Base-by-base conservation (phyloP, 352 stramenopile species). In the Pythium sukuiense region DNA sequence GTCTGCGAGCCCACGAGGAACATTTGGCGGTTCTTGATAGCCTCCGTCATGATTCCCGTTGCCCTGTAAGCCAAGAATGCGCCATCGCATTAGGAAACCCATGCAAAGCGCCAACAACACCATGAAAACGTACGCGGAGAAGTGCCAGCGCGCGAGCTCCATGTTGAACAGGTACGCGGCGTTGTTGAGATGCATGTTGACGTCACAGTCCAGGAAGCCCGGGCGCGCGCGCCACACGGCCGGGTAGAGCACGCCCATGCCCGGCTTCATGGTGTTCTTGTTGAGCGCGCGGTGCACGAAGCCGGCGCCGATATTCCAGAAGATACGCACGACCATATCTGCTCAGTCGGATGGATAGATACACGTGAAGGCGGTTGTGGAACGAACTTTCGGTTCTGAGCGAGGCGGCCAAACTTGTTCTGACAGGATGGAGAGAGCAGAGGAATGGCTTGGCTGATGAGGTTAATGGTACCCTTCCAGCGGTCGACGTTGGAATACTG, bases 171-270 rank as follows among this genome's bases (percentile, higher is more conserved):
- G 66, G 55, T 90, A 95, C 6, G 81, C 80, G 5, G 88, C 71
- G 64, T 96, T 96, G 79, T 96, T 96, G 7, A 95, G 69, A 61
- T 96, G 88, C 50, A 93, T n/a, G 56, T 95, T 95, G 66, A 95
- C 62, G 63, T 95, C 88, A 43, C 84, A 89, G 70, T 96, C 88
- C 18, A 94, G 69, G 20, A 94, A 66, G 0, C 84, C 83, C 6
- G 79, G 71, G 13, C 85, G 80, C 9, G 74, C 83, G 30, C 74
- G 82, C 82, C 84, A 95, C 29, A 95, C 74, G 0, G 83, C 74
- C 16, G 85, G 81, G 55, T 89, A 88, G 27, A 64, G 71, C 67
- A 95, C 50, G 33, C 80, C 82, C 65, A 94, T 59, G 9, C 83
- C 81, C n/a, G 81, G 48, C 30, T 73, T 71, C 33, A 73, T 73